Conservation (phyloP, 164 flowering plant genomes). For the Amborella trichopoda region DNA sequence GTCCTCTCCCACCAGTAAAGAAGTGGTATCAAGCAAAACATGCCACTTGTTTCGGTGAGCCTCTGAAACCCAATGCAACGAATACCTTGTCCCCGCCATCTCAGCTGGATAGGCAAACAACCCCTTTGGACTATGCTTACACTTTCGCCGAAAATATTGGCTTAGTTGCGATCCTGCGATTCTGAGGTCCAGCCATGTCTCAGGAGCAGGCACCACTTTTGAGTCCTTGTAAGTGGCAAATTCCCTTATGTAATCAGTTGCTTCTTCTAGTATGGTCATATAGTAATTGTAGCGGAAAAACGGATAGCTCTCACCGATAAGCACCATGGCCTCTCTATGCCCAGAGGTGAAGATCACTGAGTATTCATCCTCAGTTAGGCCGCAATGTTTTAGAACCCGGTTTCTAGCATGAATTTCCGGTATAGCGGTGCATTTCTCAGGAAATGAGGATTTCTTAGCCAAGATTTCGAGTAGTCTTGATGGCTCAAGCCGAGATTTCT, state of each 20-base stretch:
- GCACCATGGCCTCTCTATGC: slow-evolving; percentile 55
- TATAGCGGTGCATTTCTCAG: slow-evolving; percentile 56
- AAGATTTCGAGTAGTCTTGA: slow-evolving; percentile 61
- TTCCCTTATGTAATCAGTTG: slow-evolving; percentile 33
- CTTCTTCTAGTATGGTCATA: slow-evolving; percentile 24
- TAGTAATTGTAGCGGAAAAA: slow-evolving; percentile 30
- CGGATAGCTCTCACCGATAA: slow-evolving; percentile 76
- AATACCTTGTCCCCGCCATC: slow-evolving; percentile 42
- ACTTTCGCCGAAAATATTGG: slow-evolving; percentile 58
- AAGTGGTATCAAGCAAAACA: slow-evolving; percentile 62
- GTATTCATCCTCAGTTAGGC: slow-evolving; percentile 49
- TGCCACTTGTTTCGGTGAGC: slow-evolving; percentile 72
- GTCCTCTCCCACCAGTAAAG: slow-evolving; percentile 37
- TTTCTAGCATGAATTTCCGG: slow-evolving; percentile 67
- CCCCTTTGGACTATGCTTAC: slow-evolving; percentile 57
- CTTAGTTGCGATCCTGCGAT: slow-evolving; percentile 30
- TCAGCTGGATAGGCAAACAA: slow-evolving; percentile 59
- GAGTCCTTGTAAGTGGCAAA: slow-evolving; percentile 51
- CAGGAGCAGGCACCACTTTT: slow-evolving; percentile 47
- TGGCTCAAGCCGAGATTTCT: slow-evolving; percentile 47
- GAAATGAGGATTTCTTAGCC: slow-evolving; percentile 51
- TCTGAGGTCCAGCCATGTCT: slow-evolving; percentile 46
- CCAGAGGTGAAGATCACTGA: slow-evolving; percentile 47
- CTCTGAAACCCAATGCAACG: slow-evolving; percentile 82
- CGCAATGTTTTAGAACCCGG: slow-evolving; percentile 55